Percentiles rank a stretch among this genome's conserved stretches.
Evolutionary conservation across 768 basidiomycete species (phyloP).

Genomic region (Tephrocybe rancida): DNA sequence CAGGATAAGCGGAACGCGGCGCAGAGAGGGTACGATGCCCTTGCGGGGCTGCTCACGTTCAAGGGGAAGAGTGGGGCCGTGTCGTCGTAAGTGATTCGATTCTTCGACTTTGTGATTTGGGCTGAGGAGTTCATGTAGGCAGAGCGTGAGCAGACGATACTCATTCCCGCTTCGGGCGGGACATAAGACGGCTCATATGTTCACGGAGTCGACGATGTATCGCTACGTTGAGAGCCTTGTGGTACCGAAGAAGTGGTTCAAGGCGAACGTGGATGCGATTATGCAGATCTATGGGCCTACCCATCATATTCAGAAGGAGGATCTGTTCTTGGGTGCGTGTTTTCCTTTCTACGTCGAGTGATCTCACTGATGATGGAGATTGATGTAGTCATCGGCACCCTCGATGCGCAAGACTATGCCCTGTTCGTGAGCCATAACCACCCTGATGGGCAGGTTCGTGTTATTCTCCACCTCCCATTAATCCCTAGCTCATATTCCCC

Average conservation of each 20-base stretch:
- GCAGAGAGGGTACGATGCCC: conserved; percentile 57
- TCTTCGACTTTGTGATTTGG: background rate
- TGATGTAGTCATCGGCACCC: conserved; percentile 60
- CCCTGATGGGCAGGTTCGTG: conserved; percentile 55
- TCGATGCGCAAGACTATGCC: conserved; percentile 73
- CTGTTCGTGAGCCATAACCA: conserved; percentile 76
- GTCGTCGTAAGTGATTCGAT: conserved; percentile 40
- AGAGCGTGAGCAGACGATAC: conserved; percentile 52
- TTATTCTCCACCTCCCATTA: conserved; percentile 1
- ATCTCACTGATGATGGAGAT: background rate
- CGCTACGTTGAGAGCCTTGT: conserved; percentile 64
- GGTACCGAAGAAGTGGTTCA: conserved; percentile 75
- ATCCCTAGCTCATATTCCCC: background rate
- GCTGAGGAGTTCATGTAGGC: conserved; percentile 28
- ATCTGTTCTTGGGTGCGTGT: conserved; percentile 52
- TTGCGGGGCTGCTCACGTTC: conserved; percentile 53
- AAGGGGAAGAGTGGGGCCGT: conserved; percentile 33
- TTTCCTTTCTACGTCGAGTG: background rate
- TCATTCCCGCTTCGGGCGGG: conserved; percentile 63
- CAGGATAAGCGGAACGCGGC: conserved; percentile 62
- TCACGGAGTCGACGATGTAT: conserved; percentile 71
- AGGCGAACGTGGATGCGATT: conserved; percentile 65
- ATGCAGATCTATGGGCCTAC: conserved; percentile 51
- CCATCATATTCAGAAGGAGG: conserved; percentile 58
- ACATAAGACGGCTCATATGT: conserved; percentile 67